Evolutionary conservation across 192 early-diverging fungal species (phyloP).

Genomic region (Pecoramyces ruminantium): DNA sequence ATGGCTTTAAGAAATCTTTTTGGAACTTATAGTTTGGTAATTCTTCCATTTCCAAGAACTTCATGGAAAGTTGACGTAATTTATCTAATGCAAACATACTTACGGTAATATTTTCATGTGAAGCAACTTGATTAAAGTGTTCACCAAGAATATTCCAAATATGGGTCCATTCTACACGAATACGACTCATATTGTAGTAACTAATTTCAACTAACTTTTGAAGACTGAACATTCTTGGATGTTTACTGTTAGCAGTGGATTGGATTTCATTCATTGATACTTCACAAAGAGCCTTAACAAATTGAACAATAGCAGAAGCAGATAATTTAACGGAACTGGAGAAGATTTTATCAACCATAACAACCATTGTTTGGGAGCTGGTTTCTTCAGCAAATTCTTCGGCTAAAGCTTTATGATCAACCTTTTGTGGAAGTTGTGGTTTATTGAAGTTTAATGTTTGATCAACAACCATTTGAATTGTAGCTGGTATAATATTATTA

Average conservation of each 20-base stretch:
- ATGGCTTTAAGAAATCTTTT: conserved; percentile 83
- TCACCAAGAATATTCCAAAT: conserved; percentile 70
- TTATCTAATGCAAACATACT: conserved; percentile 82
- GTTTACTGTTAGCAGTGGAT: conserved; percentile 28
- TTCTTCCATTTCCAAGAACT: conserved; percentile 90
- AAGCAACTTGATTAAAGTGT: conserved; percentile 61
- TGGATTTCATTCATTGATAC: conserved; percentile 81
- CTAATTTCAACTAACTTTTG: conserved; percentile 91
- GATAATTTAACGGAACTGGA: conserved; percentile 60
- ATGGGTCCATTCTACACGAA: conserved; percentile 87
- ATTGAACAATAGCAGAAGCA: conserved; percentile 69
- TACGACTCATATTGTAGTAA: conserved; percentile 93
- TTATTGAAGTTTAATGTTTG: conserved; percentile 1
- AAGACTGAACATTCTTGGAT: conserved; percentile 74
- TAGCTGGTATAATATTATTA: background rate
- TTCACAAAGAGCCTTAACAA: conserved; percentile 65
- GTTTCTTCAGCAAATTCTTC: conserved; percentile 10
- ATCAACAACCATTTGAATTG: background rate
- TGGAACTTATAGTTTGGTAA: conserved; percentile 84
- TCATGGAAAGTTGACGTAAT: conserved; percentile 77
- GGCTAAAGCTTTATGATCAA: conserved; percentile 26
- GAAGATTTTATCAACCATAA: conserved; percentile 75
- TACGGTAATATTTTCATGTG: conserved; percentile 51
- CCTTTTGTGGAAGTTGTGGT: conserved; percentile 12
- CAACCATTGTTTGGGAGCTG: conserved; percentile 40